Evolutionary conservation across 495 filamentous ascomycete genomes (phyloP), one percentile per base, ranked within the genome.

Genomic region (Hyaloscypha variabilis): DNA sequence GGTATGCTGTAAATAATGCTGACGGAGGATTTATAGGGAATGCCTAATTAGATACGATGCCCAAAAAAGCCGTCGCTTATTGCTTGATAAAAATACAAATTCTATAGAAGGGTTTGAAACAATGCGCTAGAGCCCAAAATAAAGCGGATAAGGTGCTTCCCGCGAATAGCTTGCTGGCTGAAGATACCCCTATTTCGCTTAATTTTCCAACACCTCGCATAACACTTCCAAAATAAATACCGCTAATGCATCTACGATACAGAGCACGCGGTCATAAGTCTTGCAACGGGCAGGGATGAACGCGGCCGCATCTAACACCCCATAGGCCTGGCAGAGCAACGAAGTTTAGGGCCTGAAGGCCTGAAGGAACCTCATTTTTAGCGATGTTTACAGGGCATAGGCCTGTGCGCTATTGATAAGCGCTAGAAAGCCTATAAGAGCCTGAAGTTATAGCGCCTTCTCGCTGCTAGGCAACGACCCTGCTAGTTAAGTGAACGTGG

Each of bases 321-420:
- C 57, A 59, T 39, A 24, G 57, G 57, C 30, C 21, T 59, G 31
- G 34, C 57, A 59, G 25, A 59, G 31, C 57, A 31, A 57, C 54
- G 54, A 31, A n/a, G 25, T 29, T 57, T 30, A 31, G 54, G 52
- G 52, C 52, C 28, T 28, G 25, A 25, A 25, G 26, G 52, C 52
- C 52, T 55, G 25, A 55, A 55, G 52, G 13, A 25, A 55, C 5
- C 21, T 6, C 52, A 25, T 5, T 28, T 28, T 28, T 55, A 55
- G 52, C 26, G 52, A 55, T 55, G 21, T 28, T 55, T 55, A 55
- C 17, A 55, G 52, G n/a, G n/a, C n/a, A n/a, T n/a, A n/a, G 52
- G 52, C 52, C 52, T 55, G 25, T 55, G 52, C 52, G 52, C 52
- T 55, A 55, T 55, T 8, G 21, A 3, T 28, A 14, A 25, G 6